These are phyloP conservation scores for Vitis vinifera DNA, from an alignment of 164 flowering plant species.

Conservation along the genomic window DNA sequence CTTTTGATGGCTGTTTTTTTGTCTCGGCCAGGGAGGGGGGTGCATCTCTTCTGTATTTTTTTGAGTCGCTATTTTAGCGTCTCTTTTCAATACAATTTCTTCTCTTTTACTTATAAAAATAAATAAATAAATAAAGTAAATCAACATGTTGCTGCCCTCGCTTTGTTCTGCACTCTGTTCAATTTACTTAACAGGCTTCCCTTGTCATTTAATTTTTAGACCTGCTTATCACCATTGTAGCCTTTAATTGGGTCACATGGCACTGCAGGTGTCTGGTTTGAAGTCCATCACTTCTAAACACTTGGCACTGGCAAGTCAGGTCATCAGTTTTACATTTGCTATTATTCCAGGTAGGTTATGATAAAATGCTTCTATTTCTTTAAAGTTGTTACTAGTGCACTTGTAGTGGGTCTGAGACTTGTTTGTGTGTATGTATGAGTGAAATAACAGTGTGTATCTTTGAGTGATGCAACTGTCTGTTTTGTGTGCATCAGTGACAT, in stretches of 20 bases:
- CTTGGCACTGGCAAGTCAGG: conserved; percentile 98
- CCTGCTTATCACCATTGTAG: background rate
- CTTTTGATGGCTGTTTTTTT: too few species aligned
- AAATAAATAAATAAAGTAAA: background rate
- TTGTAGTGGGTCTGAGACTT: background rate
- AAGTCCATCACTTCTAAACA: conserved; percentile 95
- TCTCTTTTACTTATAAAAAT: too few species aligned
- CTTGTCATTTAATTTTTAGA: background rate
- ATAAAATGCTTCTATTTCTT: background rate
- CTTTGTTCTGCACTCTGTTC: background rate
- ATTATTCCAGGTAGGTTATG: conserved; percentile 81
- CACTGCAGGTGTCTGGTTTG: conserved; percentile 90
- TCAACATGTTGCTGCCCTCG: background rate
- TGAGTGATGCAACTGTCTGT: too few species aligned
- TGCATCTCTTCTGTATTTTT: too few species aligned
- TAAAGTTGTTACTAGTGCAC: background rate
- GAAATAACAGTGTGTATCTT: too few species aligned
- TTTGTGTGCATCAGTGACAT: too few species aligned
- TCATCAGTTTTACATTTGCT: conserved; percentile 73
- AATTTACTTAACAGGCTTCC: background rate
- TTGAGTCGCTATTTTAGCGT: too few species aligned
- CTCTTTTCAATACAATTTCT: too few species aligned
- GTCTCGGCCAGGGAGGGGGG: too few species aligned
- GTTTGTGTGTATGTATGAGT: background rate
- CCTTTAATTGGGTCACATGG: conserved; percentile 5